These are phyloP conservation scores for Pterocarpus macrocarpus DNA, from an alignment of 306 rosid genomes.

Conservation along the genomic window DNA sequence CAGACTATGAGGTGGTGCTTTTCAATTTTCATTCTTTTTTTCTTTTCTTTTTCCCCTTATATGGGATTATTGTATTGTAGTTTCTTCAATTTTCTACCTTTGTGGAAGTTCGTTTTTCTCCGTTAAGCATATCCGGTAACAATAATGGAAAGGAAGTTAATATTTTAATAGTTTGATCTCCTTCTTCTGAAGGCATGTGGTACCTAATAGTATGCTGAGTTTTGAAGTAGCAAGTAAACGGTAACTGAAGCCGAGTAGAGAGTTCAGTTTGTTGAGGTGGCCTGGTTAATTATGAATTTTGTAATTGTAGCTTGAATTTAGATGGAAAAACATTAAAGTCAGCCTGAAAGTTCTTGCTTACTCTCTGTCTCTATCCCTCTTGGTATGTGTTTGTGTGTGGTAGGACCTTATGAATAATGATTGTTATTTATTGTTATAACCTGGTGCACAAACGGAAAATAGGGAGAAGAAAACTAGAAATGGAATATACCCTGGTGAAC, in stretches of 20 bases:
- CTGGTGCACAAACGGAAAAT: constrained; percentile 21
- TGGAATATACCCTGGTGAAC: constrained; percentile 1
- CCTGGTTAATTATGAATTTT: background rate
- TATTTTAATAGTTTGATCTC: background rate
- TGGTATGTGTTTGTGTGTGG: background rate
- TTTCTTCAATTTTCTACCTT: background rate
- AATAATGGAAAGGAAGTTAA: background rate
- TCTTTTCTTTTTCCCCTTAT: background rate
- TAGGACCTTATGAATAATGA: background rate
- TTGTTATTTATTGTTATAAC: constrained; percentile 31
- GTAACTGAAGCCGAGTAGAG: background rate
- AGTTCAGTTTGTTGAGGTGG: constrained; percentile 6
- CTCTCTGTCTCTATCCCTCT: background rate
- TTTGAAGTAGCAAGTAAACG: background rate
- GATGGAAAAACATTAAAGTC: background rate
- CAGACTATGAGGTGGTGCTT: constrained; percentile 70
- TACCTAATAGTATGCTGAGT: background rate
- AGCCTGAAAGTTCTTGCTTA: background rate
- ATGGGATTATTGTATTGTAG: background rate
- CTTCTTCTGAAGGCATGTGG: background rate
- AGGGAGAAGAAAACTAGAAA: constrained; percentile 1
- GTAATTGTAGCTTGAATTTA: background rate
- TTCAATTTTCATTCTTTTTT: background rate
- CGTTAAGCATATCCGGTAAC: background rate
- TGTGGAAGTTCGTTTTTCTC: background rate